Evolutionary conservation across 2,329 filamentous ascomycete genomes (phyloP).

Genomic region (Trichoderma afroharzianum): DNA sequence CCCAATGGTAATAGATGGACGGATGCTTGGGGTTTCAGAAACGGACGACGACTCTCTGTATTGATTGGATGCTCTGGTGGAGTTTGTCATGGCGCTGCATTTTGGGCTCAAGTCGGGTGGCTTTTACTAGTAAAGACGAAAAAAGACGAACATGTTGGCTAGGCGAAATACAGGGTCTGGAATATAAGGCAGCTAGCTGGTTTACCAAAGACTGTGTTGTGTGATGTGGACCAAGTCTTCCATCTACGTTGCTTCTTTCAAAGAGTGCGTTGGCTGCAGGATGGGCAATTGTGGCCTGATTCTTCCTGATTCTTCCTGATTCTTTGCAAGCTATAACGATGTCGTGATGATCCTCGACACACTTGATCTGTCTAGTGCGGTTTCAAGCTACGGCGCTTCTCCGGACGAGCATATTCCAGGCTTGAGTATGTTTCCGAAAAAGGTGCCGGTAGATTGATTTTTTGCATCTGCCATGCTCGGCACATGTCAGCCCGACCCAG

Average conservation of each 20-base stretch:
- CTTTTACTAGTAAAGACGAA: neutral
- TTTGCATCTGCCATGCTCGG: neutral
- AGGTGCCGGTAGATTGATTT: neutral
- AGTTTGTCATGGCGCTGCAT: conserved; percentile 7
- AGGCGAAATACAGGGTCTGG: neutral
- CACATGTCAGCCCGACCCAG: neutral
- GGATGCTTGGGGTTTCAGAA: neutral
- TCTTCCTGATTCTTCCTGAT: conserved; percentile 3
- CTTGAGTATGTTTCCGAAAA: neutral
- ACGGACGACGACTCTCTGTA: neutral
- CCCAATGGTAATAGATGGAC: neutral
- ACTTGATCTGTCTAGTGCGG: neutral
- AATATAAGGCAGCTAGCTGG: neutral
- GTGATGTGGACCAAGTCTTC: neutral
- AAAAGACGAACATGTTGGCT: neutral
- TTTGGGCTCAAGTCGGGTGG: neutral
- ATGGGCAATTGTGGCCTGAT: neutral
- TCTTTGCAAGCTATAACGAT: neutral
- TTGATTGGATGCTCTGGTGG: neutral
- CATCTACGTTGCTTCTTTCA: neutral
- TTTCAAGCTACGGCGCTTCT: conserved; percentile 3
- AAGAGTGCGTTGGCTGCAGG: neutral
- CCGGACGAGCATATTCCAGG: neutral
- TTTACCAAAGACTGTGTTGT: neutral
- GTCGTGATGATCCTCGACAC: neutral